Evolutionary conservation across 164 flowering plant genomes (phyloP), one percentile per base, ranked within the genome.

Genomic region (Stephania cephalantha): DNA sequence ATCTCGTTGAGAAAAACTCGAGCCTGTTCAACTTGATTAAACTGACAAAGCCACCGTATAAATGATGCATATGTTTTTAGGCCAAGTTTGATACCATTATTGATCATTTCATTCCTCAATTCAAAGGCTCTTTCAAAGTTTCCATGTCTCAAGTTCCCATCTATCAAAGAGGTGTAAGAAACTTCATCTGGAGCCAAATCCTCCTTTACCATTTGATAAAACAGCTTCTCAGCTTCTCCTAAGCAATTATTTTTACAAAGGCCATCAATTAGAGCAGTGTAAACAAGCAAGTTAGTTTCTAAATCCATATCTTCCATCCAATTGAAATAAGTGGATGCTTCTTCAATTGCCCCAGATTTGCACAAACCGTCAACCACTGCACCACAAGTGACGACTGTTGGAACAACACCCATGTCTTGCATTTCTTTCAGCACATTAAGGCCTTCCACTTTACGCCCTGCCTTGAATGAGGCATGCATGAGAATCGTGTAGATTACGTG

Each of bases 351-450:
- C 61, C 95, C 91, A 9, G 35, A 73, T 79, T 87, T 90, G 88
- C 94, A 94, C 80, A 94, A 81, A 61, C 98, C 94, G 82, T 94
- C 92, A 71, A 92, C 78, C 55, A 94, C 75, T 58, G 82, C 86
- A 86, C 88, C 82, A 76, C 86, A 91, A 53, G 97, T 92, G 46
- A 94, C 94, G 63, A 85, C 77, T 25, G 88, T 85, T 1, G 90
- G 90, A 65, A 77, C 71, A 61, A 86, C 72, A 68, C 88, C 89
- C 68, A 73, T 50, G 12, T 85, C 83, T 69, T 53, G 78, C 97
- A 94, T 92, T 82, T 90, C 86, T 53, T 86, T 67, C 20, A 90
- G 82, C 69, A 92, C 69, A 71, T 69, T 78, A 12, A 89, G 84
- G 76, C 95, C 97, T 63, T 86, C 93, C 1, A 25, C 68, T 44